Base-by-base conservation (phyloP, 73 alveolate species). In the Paramecium primaurelia region DNA sequence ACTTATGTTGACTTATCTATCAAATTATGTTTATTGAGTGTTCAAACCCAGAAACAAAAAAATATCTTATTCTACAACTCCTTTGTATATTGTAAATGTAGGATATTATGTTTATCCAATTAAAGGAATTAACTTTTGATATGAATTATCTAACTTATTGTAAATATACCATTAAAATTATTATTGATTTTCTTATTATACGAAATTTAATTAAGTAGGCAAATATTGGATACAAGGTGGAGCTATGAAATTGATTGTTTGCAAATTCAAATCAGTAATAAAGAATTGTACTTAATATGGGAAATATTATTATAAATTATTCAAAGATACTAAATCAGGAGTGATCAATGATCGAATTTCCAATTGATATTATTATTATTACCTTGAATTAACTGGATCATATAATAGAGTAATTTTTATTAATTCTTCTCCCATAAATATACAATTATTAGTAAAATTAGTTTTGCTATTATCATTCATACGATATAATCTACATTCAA, bases 141-240 rank as follows among this genome's bases (percentile, higher is more conserved):
- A 80, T 26, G 71, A 8, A 6, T 47, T 36, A 1, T 25, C 51
- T 18, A 10, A 7, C 9, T 12, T 32, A 80, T 80, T 44, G 18
- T 80, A 80, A 12, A 80, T 80, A 18, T 80, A 80, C 91, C 91
- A 80, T 26, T 80, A 45, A 22, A 80, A 80, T 80, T 80, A 18
- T 8, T 49, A 22, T 9, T 80, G 26, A 20, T 34, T 45, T 1
- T 36, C 34, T 44, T 34, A 18, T 7, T 30, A 25, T 18, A 10
- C 25, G 58, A 80, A 80, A 1, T 28, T 26, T 44, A 80, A 44
- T 44, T 20, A 14, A 6, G n/a, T 44, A 1, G 91, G 75, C n/a
- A 45, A 14, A 45, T 45, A 45, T 47, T 80, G n/a, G 0, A 80
- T 26, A 6, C 44, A 80, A 25, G 71, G 73, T 9, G 91, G 71